These are phyloP conservation scores for Backusella mclennaniae DNA, from an alignment of 192 early-diverging fungal species.

Conservation along the genomic window DNA sequence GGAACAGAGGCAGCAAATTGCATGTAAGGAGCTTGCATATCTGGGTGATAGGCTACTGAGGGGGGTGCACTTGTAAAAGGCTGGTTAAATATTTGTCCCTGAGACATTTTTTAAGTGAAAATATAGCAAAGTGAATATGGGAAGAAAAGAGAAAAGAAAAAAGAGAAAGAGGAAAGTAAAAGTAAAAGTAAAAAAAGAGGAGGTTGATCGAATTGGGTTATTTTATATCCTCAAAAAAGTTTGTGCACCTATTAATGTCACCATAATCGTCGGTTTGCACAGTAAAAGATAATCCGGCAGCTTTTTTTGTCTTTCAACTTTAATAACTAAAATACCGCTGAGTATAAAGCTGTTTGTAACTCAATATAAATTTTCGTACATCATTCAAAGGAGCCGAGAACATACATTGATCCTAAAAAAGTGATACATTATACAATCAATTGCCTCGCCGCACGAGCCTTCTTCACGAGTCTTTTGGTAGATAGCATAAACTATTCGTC, in stretches of 20 bases:
- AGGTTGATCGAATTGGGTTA: not conserved
- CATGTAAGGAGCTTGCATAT: not conserved
- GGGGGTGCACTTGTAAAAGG: not conserved
- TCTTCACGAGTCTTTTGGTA: not conserved
- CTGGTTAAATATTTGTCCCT: not conserved
- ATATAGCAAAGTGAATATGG: not conserved
- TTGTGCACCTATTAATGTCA: slow-evolving; percentile 4
- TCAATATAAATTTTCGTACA: slow-evolving; percentile 10
- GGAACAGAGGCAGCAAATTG: slow-evolving; percentile 17
- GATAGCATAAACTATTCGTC: not conserved
- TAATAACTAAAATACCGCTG: not conserved
- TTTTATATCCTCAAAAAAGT: not conserved
- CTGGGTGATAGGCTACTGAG: not conserved
- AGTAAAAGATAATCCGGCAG: not conserved
- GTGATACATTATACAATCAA: not conserved
- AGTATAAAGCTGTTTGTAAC: not conserved
- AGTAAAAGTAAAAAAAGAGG: not conserved
- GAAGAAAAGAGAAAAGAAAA: not conserved
- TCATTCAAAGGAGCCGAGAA: slow-evolving; percentile 6
- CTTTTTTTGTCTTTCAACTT: not conserved
- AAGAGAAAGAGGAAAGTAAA: not conserved
- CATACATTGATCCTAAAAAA: not conserved
- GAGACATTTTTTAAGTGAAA: not conserved
- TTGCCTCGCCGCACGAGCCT: not conserved
- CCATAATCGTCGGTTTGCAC: slow-evolving; percentile 4